Evolutionary conservation across 2,329 filamentous ascomycete species (phyloP), one percentile per base, ranked within the genome.

Genomic region (Myriosclerotinia duriaeana): DNA sequence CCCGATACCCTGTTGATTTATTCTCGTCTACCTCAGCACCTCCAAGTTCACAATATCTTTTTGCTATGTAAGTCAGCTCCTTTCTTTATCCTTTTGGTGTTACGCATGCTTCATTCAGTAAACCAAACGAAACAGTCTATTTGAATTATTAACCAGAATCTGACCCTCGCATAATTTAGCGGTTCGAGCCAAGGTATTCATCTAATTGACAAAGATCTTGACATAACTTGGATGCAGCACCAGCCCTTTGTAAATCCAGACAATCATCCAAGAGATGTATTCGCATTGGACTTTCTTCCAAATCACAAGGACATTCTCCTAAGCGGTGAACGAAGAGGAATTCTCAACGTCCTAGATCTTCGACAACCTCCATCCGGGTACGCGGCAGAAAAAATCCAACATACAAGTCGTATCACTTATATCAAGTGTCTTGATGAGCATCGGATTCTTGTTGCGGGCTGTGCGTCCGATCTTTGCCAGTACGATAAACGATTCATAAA

Each of bases 401-500:
- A 81, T 65, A 71, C 74, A 7, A 80, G 78, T 61, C 67, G 69
- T 26, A 79, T 85, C 58, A 78, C 83, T 0, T 83, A 85, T 66
- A 74, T 88, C 42, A 79, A 79, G 44, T 80, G 81, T 63, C 71
- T 87, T 2, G 80, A 81, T 59, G 74, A 76, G 9, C 76, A 85
- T 70, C 81, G 83, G 54, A 76, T 87, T 26, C 76, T 89, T 2
- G 82, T 83, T 4, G 81, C 84, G 0, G 85, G 85, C 1, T 75
- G 86, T 2, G 71, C 76, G 42, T 79, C 79, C 72, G 78, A 72
- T 64, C 83, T 89, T 77, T 78, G 78, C 1, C 75, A 87, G 6
- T 89, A 87, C 71, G 87, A 89, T 69, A 68, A 84, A 42, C 84
- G 87, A 1, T 85, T 80, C 69, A 69, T 69, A 7, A 65, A 65